A percentile compares a stretch with the other conserved stretches of the same genome.
These are phyloP conservation scores for Neophaeococcomyces aloes DNA, from an alignment of 2,329 filamentous ascomycete species.

Conservation along the genomic window DNA sequence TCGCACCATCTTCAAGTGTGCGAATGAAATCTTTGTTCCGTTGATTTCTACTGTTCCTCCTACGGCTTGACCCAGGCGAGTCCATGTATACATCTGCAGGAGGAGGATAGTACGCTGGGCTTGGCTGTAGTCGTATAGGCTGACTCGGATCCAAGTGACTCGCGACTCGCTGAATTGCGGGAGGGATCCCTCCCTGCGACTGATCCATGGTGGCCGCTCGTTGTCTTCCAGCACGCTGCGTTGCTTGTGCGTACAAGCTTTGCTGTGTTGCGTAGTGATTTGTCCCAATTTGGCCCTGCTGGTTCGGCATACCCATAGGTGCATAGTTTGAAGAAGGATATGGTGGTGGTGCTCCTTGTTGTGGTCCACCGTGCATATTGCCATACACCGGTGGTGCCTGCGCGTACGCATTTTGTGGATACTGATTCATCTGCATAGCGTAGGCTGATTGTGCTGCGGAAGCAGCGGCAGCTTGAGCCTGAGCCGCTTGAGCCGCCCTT, in stretches of 20 bases:
- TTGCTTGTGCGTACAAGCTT: slow-evolving; percentile 62
- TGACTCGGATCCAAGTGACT: slow-evolving; percentile 91
- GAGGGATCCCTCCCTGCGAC: slow-evolving; percentile 83
- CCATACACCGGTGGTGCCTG: slow-evolving; percentile 61
- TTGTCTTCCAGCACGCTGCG: slow-evolving; percentile 67
- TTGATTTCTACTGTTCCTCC: slow-evolving; percentile 60
- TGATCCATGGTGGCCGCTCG: slow-evolving; percentile 94
- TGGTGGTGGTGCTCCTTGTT: slow-evolving; percentile 62
- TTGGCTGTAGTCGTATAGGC: slow-evolving; percentile 87
- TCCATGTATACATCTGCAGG: slow-evolving; percentile 71
- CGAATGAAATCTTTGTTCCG: slow-evolving; percentile 80
- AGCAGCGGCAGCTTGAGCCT: slow-evolving; percentile 49
- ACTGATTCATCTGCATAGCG: slow-evolving; percentile 47
- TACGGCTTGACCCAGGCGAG: slow-evolving; percentile 53
- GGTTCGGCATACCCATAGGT: slow-evolving; percentile 58
- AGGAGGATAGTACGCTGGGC: slow-evolving; percentile 92
- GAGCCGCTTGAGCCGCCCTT: slow-evolving; percentile 52
- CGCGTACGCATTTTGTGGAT: slow-evolving; percentile 37
- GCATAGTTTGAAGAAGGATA: slow-evolving; percentile 64
- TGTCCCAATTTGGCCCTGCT: slow-evolving; percentile 55
- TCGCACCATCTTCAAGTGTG: slow-evolving; percentile 82
- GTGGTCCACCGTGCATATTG: slow-evolving; percentile 60
- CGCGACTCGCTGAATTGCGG: slow-evolving; percentile 84
- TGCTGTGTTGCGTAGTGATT: slow-evolving; percentile 62
- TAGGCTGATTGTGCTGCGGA: slow-evolving; percentile 60